Base-by-base conservation (phyloP, 805 yeast genomes). In the Crinitomyces ghanaensis region DNA sequence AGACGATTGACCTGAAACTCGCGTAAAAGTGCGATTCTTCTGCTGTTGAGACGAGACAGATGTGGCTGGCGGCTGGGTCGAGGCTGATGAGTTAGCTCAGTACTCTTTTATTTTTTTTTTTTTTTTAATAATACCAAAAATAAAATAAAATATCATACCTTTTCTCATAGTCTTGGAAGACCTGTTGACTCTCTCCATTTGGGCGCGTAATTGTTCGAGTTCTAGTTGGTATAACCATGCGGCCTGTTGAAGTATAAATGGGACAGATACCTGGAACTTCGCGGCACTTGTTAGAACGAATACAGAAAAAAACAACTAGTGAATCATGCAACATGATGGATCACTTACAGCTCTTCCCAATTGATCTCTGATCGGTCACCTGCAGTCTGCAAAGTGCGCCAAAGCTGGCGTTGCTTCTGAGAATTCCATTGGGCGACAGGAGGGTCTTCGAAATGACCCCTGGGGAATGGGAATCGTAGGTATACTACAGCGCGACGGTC, bases 401-500 rank as follows among this genome's bases (percentile, higher is more conserved):
- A 57, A 13, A 59, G 44, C 32, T 43, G 41, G 22, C 42, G 44
- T 37, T 59, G 63, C 31, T 57, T 53, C 6, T 28, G 32, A 4
- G 41, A 33, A 26, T 44, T 41, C 64, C 64, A 59, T 11, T 48
- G 48, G 5, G 46, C 51, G n/a, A n/a, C 41, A 2, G 45, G 45
- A 1, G 72, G 70, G 37, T 65, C 69, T 3, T 37, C 48, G 31
- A 62, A 59, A 1, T 59, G 64, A n/a, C 52, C 47, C 20, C 70
- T 50, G n/a, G 56, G 49, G 4, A 61, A 60, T 18, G 64, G 62
- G 11, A 65, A 59, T 28, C 68, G 59, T 23, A 68, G 51, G 42
- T 66, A 68, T 4, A 68, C 68, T 4, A 36, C 35, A 14, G 32
- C 40, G 11, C 41, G 17, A 13, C 31, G 28, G 24, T n/a, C n/a